Conservation (phyloP, 2,329 filamentous ascomycete genomes). For the Trichoderma guizhouense region DNA sequence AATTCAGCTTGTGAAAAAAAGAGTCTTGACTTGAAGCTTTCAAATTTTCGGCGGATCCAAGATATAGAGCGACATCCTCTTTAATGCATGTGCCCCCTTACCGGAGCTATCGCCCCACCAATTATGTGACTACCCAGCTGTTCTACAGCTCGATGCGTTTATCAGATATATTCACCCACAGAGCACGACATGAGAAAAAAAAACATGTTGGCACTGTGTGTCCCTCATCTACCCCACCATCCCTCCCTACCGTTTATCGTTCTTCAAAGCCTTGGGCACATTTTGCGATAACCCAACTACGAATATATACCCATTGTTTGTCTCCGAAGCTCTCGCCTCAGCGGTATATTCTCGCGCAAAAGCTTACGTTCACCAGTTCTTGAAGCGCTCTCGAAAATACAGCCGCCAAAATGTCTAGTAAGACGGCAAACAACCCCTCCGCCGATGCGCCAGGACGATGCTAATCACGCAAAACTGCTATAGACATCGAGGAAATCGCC, state of each 20-base stretch:
- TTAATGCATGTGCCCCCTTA: constrained; percentile 21
- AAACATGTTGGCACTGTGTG: constrained; percentile 34
- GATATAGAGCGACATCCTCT: constrained; percentile 3
- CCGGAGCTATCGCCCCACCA: constrained; percentile 24
- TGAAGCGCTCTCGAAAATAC: neutral
- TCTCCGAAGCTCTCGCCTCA: neutral
- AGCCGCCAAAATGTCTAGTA: constrained; percentile 34
- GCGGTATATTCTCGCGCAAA: neutral
- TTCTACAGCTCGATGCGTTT: constrained; percentile 2
- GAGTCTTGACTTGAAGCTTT: neutral
- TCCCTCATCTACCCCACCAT: constrained; percentile 32
- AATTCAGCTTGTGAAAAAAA: neutral
- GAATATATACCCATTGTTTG: neutral
- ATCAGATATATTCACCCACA: neutral
- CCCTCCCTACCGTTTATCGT: constrained; percentile 24
- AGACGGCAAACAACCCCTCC: constrained; percentile 21
- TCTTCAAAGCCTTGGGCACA: constrained; percentile 28
- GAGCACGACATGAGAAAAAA: constrained; percentile 25
- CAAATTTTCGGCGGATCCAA: constrained; percentile 3
- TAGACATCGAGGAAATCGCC: constrained; percentile 46
- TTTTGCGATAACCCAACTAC: constrained; percentile 33
- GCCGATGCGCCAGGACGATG: constrained; percentile 17
- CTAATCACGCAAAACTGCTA: constrained; percentile 21
- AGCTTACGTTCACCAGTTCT: neutral
- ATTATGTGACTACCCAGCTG: constrained; percentile 29